Conservation (phyloP, 1,284 basidiomycete genomes). For the Fomitopsis schrenkii region DNA sequence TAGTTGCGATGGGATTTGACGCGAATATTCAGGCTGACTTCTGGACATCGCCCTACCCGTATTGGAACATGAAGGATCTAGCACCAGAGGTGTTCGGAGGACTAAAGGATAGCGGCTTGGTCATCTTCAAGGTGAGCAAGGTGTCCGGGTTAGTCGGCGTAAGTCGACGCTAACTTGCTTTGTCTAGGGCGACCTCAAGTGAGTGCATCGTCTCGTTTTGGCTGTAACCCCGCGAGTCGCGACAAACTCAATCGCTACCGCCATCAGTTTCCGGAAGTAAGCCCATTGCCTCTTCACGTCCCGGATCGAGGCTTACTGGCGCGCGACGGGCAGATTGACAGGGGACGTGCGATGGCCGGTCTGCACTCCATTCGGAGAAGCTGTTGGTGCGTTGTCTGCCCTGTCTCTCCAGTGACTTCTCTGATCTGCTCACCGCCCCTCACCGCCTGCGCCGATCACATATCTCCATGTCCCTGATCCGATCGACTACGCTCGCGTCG, state of each 20-base stretch:
- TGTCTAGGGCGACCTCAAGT: constrained; percentile 84
- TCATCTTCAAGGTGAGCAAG: constrained; percentile 80
- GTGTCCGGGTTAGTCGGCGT: neutral
- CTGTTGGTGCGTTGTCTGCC: constrained; percentile 56
- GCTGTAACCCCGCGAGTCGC: too few relatives aligned
- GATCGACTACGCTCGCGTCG: neutral
- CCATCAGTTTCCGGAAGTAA: constrained; percentile 74
- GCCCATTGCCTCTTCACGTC: constrained; percentile 28
- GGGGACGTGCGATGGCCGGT: constrained; percentile 89
- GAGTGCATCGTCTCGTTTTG: neutral
- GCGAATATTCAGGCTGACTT: constrained; percentile 47
- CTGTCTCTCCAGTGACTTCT: neutral
- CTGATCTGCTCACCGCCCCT: constrained; percentile 4
- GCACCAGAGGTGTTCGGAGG: constrained; percentile 58
- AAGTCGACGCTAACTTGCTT: neutral
- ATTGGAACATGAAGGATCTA: constrained; percentile 70
- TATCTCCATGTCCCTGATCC: neutral
- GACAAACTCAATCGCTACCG: neutral
- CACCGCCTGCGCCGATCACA: neutral
- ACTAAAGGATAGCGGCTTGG: constrained; percentile 68
- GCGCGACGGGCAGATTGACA: constrained; percentile 59
- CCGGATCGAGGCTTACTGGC: neutral
- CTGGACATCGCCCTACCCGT: constrained; percentile 84
- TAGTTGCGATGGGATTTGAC: neutral
- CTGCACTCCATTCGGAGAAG: constrained; percentile 74